A percentile compares a stretch with the other conserved stretches of the same genome.
phyloP scores from a whole-genome alignment of 1,284 basidiomycete species.

The Moesziomyces antarcticus region DNA sequence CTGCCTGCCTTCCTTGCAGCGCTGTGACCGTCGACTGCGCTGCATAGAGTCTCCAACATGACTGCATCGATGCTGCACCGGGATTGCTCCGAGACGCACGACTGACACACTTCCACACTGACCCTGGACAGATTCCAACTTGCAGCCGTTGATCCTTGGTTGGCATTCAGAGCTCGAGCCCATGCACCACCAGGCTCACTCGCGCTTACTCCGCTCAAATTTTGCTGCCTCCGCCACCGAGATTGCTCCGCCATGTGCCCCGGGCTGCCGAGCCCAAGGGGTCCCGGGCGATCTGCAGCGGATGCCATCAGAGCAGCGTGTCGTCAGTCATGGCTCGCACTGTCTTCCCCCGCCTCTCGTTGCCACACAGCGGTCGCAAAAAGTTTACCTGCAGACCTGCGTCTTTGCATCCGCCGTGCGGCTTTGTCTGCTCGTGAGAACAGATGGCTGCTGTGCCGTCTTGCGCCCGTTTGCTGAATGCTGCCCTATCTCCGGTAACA shows the following conservation, averaged over 20 bases:
- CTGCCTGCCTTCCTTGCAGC: not conserved
- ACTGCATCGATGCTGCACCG: slow-evolving; percentile 2
- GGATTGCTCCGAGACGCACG: slow-evolving; percentile 5
- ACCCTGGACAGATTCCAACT: no score
- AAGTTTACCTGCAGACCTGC: no score
- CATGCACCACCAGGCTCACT: not conserved
- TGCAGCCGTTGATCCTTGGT: no score
- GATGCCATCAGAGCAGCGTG: no score
- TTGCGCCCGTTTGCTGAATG: no score
- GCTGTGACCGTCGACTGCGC: no score
- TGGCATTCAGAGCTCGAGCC: not conserved
- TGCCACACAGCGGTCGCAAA: no score
- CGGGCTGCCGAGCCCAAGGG: not conserved
- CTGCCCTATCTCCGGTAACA: not conserved
- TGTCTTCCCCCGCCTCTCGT: no score
- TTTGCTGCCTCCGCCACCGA: not conserved
- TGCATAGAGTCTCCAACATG: not conserved
- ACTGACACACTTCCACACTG: not conserved
- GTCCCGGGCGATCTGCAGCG: not conserved
- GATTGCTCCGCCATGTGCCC: not conserved
- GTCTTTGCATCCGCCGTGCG: no score
- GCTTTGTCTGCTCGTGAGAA: no score
- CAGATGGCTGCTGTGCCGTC: no score
- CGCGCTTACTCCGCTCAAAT: not conserved
- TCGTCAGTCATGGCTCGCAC: not conserved